A percentile compares a stretch with the other conserved stretches of the same genome.
Evolutionary conservation across 2,329 filamentous ascomycete species (phyloP).

Genomic region (Colletotrichum higginsianum): DNA sequence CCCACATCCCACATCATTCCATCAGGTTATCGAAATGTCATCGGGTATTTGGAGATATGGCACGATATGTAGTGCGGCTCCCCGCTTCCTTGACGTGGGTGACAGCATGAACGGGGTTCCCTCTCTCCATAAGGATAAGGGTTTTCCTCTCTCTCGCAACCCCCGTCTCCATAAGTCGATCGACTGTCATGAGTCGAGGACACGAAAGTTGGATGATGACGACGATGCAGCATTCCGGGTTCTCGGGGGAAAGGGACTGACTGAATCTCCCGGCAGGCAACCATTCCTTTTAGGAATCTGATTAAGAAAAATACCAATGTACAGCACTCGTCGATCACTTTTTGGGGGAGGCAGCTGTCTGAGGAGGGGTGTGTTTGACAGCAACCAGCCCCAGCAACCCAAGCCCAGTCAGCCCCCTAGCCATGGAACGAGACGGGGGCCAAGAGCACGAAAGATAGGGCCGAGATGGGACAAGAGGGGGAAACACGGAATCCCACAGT

Average conservation of each 20-base stretch:
- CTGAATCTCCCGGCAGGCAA: constrained; percentile 1
- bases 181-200: constrained; percentile 4
- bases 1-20: constrained; percentile 21
- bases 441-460: constrained; percentile 4
- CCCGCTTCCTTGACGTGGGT: constrained; percentile 5
- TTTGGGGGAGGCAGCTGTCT: background rate
- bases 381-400: background rate
- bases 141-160: background rate
- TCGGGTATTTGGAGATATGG: background rate
- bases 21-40: constrained; percentile 16
- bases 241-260: background rate
- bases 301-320: background rate
- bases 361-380: background rate
- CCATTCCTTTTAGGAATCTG: too few relatives aligned
- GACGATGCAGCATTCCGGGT: background rate
- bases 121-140: background rate
- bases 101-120: background rate
- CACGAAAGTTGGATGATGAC: background rate
- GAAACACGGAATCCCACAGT: background rate
- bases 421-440: constrained; percentile 8
- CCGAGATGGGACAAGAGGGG: constrained; percentile 1
- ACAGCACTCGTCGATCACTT: background rate
- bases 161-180: background rate
- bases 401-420: background rate
- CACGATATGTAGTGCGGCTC: background rate